These are phyloP conservation scores for Suillus variegatus DNA, from an alignment of 768 basidiomycete species.

Conservation along the genomic window DNA sequence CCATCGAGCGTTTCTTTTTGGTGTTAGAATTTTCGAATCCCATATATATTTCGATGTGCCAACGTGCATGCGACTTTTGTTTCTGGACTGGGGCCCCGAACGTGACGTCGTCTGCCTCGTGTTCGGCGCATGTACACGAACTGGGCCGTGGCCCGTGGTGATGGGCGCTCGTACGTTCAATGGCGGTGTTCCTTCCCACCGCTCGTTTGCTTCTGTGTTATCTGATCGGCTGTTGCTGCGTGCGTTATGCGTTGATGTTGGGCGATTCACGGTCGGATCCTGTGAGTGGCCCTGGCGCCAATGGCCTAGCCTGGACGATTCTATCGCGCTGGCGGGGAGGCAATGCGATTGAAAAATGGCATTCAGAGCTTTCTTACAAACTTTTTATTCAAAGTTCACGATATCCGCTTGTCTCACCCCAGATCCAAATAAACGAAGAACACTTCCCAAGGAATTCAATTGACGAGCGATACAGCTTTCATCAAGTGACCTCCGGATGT, in stretches of 20 bases:
- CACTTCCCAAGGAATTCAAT: neutral
- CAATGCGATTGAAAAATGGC: neutral
- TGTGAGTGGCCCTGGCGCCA: neutral
- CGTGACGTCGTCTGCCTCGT: conserved; percentile 5
- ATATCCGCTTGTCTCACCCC: neutral
- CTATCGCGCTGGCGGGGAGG: neutral
- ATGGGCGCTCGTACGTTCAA: neutral
- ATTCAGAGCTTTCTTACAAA: neutral
- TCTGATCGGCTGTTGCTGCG: neutral
- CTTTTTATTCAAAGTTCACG: neutral
- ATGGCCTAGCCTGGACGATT: neutral
- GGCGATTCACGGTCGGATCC: conserved; percentile 2
- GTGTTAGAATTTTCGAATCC: neutral
- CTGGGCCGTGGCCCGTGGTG: conserved; percentile 2
- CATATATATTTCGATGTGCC: neutral
- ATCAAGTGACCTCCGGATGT: conserved; percentile 1
- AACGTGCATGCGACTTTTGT: neutral
- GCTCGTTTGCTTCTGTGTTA: conserved; percentile 1
- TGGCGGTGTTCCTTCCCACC: conserved; percentile 3
- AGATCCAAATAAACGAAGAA: neutral
- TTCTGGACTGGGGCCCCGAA: neutral
- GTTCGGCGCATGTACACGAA: conserved; percentile 6
- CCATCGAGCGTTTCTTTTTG: neutral
- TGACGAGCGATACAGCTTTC: neutral
- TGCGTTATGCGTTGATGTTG: neutral